Evolutionary conservation across 352 stramenopile genomes (phyloP).

Genomic region (Phytophthora idaei): DNA sequence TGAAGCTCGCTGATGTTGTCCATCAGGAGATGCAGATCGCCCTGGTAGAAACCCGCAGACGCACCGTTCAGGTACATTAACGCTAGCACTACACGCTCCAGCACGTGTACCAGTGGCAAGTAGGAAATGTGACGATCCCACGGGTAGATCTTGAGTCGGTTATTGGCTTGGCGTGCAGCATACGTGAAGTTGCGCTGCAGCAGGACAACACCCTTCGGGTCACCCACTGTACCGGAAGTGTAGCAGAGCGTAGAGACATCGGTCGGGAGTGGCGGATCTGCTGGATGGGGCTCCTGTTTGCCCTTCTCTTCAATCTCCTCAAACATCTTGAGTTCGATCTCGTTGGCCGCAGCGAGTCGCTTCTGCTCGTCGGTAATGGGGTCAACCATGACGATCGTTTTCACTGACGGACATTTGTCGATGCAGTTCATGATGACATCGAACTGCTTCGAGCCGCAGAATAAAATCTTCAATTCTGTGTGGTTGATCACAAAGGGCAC

Average conservation of each 20-base stretch:
- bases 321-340: conserved; percentile 43
- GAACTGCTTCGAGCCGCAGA: conserved; percentile 50
- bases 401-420: conserved; percentile 35
- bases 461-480: conserved; percentile 51
- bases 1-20: conserved; percentile 91
- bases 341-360: conserved; percentile 20
- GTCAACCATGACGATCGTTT: conserved; percentile 45
- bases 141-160: conserved; percentile 34
- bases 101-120: conserved; percentile 95
- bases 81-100: conserved; percentile 91
- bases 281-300: conserved; percentile 26
- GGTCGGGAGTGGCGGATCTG: conserved; percentile 39
- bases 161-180: conserved; percentile 15
- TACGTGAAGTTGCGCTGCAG: conserved; percentile 74
- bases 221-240: conserved; percentile 94
- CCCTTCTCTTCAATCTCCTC: conserved; percentile 35
- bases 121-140: conserved; percentile 94
- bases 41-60: conserved; percentile 73
- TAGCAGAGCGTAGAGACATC: conserved; percentile 94
- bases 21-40: conserved; percentile 89
- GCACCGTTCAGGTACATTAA: conserved; percentile 80
- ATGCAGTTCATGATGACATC: conserved; percentile 45
- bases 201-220: conserved; percentile 95
- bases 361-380: conserved; percentile 35
- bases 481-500: conserved; percentile 63